Percentiles rank a stretch among this genome's conserved stretches.
Evolutionary conservation across 2,329 filamentous ascomycete genomes (phyloP).

Genomic region (Balansia obtecta): DNA sequence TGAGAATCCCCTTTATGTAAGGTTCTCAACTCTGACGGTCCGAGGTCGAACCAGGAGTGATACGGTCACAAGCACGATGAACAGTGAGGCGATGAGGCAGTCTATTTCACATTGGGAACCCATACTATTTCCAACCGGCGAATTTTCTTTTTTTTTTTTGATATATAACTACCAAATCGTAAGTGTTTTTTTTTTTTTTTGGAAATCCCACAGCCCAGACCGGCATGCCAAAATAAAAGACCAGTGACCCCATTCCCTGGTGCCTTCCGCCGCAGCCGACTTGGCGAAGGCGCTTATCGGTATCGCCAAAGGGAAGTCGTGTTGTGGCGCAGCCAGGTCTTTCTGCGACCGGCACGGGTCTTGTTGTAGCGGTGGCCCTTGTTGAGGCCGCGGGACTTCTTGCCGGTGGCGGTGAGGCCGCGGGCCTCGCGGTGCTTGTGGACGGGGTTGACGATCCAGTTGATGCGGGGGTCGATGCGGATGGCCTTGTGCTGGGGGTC

Average conservation of each 20-base stretch:
- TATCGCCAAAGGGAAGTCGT: constrained; percentile 98
- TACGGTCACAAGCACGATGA: too few relatives aligned
- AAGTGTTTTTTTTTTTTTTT: constrained; percentile 3
- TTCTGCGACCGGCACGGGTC: constrained; percentile 90
- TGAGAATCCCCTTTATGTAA: too few relatives aligned
- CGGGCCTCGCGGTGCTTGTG: constrained; percentile 99
- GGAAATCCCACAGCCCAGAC: background rate
- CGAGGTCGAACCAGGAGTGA: too few relatives aligned
- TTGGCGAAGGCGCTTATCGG: constrained; percentile 47
- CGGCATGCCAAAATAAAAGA: constrained; percentile 8
- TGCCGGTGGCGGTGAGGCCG: constrained; percentile 95
- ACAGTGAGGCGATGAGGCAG: too few relatives aligned
- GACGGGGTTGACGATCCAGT: constrained; percentile 99
- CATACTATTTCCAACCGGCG: constrained; percentile 19
- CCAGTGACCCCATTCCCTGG: constrained; percentile 3
- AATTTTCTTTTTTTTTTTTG: too few relatives aligned
- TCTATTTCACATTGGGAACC: constrained; percentile 11
- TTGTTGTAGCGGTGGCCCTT: constrained; percentile 99
- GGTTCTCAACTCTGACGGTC: too few relatives aligned
- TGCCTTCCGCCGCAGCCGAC: background rate
- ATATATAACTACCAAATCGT: constrained; percentile 4
- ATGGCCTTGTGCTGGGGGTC: constrained; percentile 99
- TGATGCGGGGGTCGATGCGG: constrained; percentile 97
- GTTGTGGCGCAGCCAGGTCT: constrained; percentile 99
- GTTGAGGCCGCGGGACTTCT: constrained; percentile 99